Evolutionary conservation across 352 stramenopile species (phyloP), one percentile per base, ranked within the genome.

Genomic region (Phytophthora palmivora): DNA sequence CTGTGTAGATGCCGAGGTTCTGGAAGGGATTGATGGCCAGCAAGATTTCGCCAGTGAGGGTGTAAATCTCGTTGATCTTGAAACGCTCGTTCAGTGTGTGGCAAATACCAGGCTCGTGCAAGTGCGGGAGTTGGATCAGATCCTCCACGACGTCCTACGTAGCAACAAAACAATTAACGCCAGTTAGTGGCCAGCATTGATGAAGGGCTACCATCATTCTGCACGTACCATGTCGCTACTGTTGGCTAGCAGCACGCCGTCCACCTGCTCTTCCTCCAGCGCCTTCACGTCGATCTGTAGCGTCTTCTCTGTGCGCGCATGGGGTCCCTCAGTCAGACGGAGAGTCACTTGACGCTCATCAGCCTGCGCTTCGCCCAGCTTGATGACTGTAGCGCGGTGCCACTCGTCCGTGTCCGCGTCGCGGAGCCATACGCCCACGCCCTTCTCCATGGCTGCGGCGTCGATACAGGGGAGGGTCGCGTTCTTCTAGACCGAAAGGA

Each of bases 91-190:
- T 91, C 15, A 98, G 65, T 38, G 86, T 96, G 76, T 98, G 93
- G 34, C 97, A 88, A 63, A 98, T 98, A 19, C 93, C 92, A 4
- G 95, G 92, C 64, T 98, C 95, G 70, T 98, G 93, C 16, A 98
- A 67, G 65, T 98, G 90, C 16, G 92, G 93, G 14, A 98, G 67
- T 61, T 89, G 86, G 70, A 98, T 97, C 53, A 98, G 74, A 73
- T 98, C 95, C 66, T 96, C 88, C 36, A 95, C 86, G 33, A 93
- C 70, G 67, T 95, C 84, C 78, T 87, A 54, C 58, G 11, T 24
- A 50, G 18, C 26, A 45, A n/a, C 55, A 6, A 33, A 28, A 46
- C 12, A 47, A 26, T 56, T 39, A 10, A 19, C 11, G 18, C 26
- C 30, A 46, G 38, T 59, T 19, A 37, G 37, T 43, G n/a, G 14